phyloP scores from a whole-genome alignment of 169 alveolate genomes.

The Eimeria falciformis region DNA sequence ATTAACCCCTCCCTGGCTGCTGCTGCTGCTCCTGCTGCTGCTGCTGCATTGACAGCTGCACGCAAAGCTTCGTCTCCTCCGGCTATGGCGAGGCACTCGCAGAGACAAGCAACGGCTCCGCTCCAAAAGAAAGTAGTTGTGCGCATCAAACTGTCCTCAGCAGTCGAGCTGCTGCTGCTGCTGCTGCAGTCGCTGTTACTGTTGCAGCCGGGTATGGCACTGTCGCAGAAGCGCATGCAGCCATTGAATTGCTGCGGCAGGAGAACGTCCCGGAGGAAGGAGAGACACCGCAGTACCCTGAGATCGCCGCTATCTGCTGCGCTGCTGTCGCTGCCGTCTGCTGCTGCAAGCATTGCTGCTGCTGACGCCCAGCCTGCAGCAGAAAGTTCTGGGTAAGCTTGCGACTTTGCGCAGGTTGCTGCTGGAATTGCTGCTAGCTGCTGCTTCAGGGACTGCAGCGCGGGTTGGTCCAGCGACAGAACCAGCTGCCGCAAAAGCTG shows the following conservation, averaged over 20 bases:
- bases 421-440: not conserved
- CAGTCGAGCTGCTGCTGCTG: not conserved
- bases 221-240: not conserved
- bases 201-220: not conserved
- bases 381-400: not conserved
- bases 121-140: not conserved
- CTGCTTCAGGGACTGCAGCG: not conserved
- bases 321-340: not conserved
- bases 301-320: not conserved
- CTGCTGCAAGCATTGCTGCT: conserved; percentile 5
- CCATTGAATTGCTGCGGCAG: not conserved
- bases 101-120: not conserved
- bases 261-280: not conserved
- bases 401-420: not conserved
- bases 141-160: not conserved
- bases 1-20: not conserved
- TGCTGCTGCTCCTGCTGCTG: not conserved
- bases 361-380: not conserved
- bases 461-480: not conserved
- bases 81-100: not conserved
- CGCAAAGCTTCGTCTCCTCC: not conserved
- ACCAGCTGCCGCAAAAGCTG: conserved; percentile 1
- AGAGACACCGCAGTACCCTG: not conserved
- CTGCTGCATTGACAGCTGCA: not conserved
- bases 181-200: not conserved